Evolutionary conservation across 768 basidiomycete genomes (phyloP), one percentile per base, ranked within the genome.

Genomic region (Steccherinum ochraceum): DNA sequence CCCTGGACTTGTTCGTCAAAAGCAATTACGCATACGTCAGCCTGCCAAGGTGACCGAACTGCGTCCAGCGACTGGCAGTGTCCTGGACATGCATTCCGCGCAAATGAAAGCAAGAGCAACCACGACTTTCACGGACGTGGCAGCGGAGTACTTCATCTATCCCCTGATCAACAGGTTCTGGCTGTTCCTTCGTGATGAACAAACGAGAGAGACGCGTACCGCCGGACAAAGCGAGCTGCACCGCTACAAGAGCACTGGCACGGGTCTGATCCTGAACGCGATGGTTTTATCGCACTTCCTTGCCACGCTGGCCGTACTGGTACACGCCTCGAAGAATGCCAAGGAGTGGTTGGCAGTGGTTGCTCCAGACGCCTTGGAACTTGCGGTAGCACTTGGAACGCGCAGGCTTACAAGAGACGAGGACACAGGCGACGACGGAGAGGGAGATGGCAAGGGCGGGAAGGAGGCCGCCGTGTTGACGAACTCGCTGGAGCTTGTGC

Each of bases 131-230:
- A 81, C 79, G 18, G 75, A 80, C 48, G 69, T 98, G 23, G 92
- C 93, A 0, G 89, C 89, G 0, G 91, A 93, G 61, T 84, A 70
- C 67, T 98, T 97, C 69, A 79, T 96, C 46, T 80, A 84, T 52
- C 96, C 96, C 0, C 72, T 98, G 48, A 79, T 97, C 68, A 87
- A 93, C 58, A 80, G 85, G n/a, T 96, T 98, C 68, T 99, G 93
- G 93, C 62, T 77, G n/a, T 91, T 94, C 69, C 79, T 96, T 42
- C 81, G 89, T 5, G 92, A 95, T 58, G 84, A 89, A 60, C 83
- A 88, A 58, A 74, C 79, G 2, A 77, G 90, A 30, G 88, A 92
- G 60, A 77, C 80, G 47, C 77, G 89, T 40, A 85, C 85, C 2
- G 73, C 78, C 2, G 74, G 75, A 39, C 73, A 73, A n/a, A 68